Evolutionary conservation across 2,329 filamentous ascomycete species (phyloP).

Genomic region (Podosphaera aphanis): DNA sequence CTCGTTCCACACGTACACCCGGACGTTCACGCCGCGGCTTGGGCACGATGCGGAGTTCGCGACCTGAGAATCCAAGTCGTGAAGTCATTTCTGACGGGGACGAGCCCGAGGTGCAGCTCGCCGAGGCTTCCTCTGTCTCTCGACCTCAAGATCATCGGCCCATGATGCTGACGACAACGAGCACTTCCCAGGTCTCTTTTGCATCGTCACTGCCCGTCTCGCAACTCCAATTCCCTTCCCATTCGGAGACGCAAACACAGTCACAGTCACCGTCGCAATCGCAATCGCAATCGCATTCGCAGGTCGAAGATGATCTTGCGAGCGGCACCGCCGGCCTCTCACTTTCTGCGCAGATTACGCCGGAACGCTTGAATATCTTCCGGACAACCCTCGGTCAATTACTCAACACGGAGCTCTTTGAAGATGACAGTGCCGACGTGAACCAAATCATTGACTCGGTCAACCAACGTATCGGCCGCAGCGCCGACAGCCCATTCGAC

Average conservation of each 20-base stretch:
- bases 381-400: conserved; percentile 61
- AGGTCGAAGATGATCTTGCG: conserved; percentile 13
- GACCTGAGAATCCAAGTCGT: conserved; percentile 7
- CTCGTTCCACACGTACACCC: conserved; percentile 16
- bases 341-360: conserved; percentile 16
- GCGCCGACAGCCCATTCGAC: conserved; percentile 36
- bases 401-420: conserved; percentile 62
- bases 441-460: conserved; percentile 55
- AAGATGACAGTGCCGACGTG: conserved; percentile 60
- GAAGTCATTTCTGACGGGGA: conserved; percentile 7
- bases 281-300: conserved; percentile 7
- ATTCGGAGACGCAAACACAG: too few species aligned
- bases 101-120: conserved; percentile 8
- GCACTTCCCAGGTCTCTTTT: conserved; percentile 18
- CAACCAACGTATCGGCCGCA: conserved; percentile 40
- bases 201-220: too few species aligned
- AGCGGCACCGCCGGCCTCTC: conserved; percentile 11
- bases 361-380: conserved; percentile 49
- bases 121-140: conserved; percentile 5
- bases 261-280: conserved; percentile 14
- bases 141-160: conserved; percentile 1
- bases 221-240: too few species aligned
- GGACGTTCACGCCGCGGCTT: conserved; percentile 15
- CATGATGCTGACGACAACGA: conserved; percentile 4
- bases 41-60: conserved; percentile 11